These are phyloP conservation scores for Barbarea vulgaris DNA, from an alignment of 345 rosid genomes.

Conservation along the genomic window DNA sequence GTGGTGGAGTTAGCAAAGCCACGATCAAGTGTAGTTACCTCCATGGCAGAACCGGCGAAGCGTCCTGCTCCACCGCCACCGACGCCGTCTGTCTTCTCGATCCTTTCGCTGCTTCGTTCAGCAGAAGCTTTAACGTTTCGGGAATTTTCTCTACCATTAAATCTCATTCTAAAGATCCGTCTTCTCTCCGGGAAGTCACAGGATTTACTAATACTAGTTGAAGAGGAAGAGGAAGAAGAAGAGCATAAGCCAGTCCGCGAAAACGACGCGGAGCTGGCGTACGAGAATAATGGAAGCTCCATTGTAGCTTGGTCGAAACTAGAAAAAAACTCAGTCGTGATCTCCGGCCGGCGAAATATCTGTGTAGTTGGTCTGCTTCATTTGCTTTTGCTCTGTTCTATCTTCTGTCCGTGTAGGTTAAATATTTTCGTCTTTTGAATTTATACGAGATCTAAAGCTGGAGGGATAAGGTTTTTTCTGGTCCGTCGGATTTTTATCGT, in stretches of 20 bases:
- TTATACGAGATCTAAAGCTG: conserved; percentile 19
- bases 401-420: neutral
- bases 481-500: conserved; percentile 34
- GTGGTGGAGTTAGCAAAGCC: conserved; percentile 57
- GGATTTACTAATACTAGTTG: neutral
- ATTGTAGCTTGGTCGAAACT: conserved; percentile 17
- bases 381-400: neutral
- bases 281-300: conserved; percentile 55
- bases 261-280: conserved; percentile 40
- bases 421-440: neutral
- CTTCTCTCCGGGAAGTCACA: conserved; percentile 38
- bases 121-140: conserved; percentile 51
- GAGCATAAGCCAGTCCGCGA: conserved; percentile 41
- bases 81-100: conserved; percentile 50
- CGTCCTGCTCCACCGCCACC: conserved; percentile 39
- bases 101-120: conserved; percentile 53
- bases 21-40: conserved; percentile 70
- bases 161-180: conserved; percentile 34
- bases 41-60: conserved; percentile 62
- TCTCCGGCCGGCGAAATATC: neutral
- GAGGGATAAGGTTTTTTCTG: conserved; percentile 29
- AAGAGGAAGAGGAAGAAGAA: conserved; percentile 2
- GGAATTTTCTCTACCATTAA: conserved; percentile 29
- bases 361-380: conserved; percentile 25
- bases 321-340: conserved; percentile 18